Base-by-base conservation (phyloP, 2,329 filamentous ascomycete species). In the Sporothrix brunneoviolacea region DNA sequence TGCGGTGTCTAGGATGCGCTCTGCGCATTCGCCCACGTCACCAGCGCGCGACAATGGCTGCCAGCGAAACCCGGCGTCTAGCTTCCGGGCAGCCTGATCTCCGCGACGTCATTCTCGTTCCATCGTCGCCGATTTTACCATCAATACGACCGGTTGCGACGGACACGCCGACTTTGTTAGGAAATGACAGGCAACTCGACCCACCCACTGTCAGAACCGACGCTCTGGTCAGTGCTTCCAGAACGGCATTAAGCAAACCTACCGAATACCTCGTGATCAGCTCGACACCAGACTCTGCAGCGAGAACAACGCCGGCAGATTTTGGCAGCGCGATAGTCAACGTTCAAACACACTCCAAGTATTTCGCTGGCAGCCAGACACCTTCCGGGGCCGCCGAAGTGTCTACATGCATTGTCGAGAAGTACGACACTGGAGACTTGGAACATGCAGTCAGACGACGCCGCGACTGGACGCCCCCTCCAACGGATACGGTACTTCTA, bases 381-480 rank as follows among this genome's bases (percentile, higher is more conserved):
- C 22, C 16, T 8, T 3, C 58, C 64, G 18, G 52, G 4, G 8
- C 22, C n/a, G n/a, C n/a, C n/a, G n/a, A n/a, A n/a, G n/a, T n/a
- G n/a, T n/a, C n/a, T n/a, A n/a, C n/a, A n/a, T n/a, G n/a, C n/a
- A n/a, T n/a, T n/a, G 22, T 39, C 8, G 35, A 43, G 18, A 18
- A 21, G 19, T 53, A 53, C 32, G 32, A 41, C 2, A 13, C 47
- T 3, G 47, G 51, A n/a, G 43, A 50, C 13, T 27, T 50, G 8
- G 73, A 77, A 46, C 64, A 62, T 40, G 85, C 84, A 8, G 62
- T 76, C 22, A 70, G 68, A 40, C 72, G 85, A 53, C 74, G 80
- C 53, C 60, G 68, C 13, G 74, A 83, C 52, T 90, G 86, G 86
- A 90, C 86, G 1, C 86, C 84, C 2, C 76, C 80, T 4, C 51